Base-by-base conservation (phyloP, 352 stramenopile genomes). In the Pythium aristosporum region DNA sequence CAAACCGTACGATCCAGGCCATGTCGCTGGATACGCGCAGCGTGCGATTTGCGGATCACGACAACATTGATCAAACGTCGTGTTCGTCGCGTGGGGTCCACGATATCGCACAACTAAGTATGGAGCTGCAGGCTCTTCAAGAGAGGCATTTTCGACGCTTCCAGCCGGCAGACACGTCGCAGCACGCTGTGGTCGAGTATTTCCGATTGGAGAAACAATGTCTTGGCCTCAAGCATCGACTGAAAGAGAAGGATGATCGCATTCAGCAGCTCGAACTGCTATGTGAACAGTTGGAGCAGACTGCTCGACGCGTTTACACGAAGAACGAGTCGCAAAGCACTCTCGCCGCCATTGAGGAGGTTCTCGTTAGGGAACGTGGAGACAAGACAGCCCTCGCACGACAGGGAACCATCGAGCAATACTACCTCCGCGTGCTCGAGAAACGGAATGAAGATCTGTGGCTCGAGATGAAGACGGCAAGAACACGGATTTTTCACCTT, bases 151-250 rank as follows among this genome's bases (percentile, higher is more conserved):
- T 62, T n/a, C 54, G 47, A 41, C 47, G 48, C n/a, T 37, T 61
- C 5, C 41, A 55, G 10, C 63, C 55, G 16, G 13, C 30, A n/a
- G 39, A 53, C 13, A 48, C 50, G 9, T 53, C 63, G 16, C 39
- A 30, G n/a, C 39, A 65, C 16, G 49, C 49, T 15, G 63, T 66
- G 2, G 34, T 57, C 15, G 57, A 65, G 32, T 70, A 65, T 30
- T 70, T 70, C 28, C 42, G 51, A 10, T 25, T 70, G 0, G 63
- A 70, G 36, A 64, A 65, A 23, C 57, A 70, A 43, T 60, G 37
- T 34, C 42, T 70, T 23, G 41, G 37, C 2, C 39, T 70, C 7
- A 28, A 36, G n/a, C 41, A 49, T 23, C 49, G 49, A 6, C 30
- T 70, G 0, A 37, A 47, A 12, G 50, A 65, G 6, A 57, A 51